Evolutionary conservation across 352 stramenopile species (phyloP).

Genomic region (Globisporangium recalcitrans): DNA sequence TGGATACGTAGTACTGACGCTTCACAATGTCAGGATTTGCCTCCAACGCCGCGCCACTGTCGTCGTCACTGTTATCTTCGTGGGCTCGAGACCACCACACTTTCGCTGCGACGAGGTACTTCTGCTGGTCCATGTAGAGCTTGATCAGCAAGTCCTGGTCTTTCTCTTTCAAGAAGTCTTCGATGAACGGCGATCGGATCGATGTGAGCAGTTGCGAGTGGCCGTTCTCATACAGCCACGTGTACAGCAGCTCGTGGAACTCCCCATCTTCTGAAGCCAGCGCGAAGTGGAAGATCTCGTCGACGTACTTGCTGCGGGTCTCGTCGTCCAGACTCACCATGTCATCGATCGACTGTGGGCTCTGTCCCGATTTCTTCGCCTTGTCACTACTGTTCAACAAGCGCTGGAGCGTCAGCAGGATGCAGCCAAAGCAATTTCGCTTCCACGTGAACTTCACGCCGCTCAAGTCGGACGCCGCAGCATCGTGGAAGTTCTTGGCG

Average conservation of each 20-base stretch:
- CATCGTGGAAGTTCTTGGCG: slow-evolving; percentile 75
- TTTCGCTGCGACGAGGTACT: slow-evolving; percentile 78
- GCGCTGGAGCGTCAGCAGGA: slow-evolving; percentile 60
- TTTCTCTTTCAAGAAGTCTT: slow-evolving; percentile 79
- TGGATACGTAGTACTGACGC: slow-evolving; percentile 81
- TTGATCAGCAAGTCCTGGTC: slow-evolving; percentile 83
- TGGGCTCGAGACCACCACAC: slow-evolving; percentile 79
- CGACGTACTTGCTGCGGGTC: slow-evolving; percentile 50
- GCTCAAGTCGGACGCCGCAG: slow-evolving; percentile 52
- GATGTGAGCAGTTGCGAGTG: slow-evolving; percentile 51
- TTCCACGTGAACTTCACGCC: slow-evolving; percentile 68
- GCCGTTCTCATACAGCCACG: slow-evolving; percentile 77
- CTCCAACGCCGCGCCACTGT: slow-evolving; percentile 39
- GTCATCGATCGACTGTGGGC: slow-evolving; percentile 64
- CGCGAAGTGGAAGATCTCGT: slow-evolving; percentile 73
- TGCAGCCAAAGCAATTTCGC: slow-evolving; percentile 69
- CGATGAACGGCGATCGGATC: slow-evolving; percentile 70
- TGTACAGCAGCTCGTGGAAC: slow-evolving; percentile 77
- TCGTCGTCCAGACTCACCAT: slow-evolving; percentile 75
- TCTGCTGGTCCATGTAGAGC: slow-evolving; percentile 84
- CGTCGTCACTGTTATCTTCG: slow-evolving; percentile 42
- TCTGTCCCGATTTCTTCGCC: slow-evolving; percentile 25
- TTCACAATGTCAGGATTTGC: slow-evolving; percentile 72
- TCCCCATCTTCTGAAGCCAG: slow-evolving; percentile 66
- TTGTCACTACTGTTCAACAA: slow-evolving; percentile 33